Conservation (phyloP, 1,284 basidiomycete species). For the Sporisorium scitamineum region DNA sequence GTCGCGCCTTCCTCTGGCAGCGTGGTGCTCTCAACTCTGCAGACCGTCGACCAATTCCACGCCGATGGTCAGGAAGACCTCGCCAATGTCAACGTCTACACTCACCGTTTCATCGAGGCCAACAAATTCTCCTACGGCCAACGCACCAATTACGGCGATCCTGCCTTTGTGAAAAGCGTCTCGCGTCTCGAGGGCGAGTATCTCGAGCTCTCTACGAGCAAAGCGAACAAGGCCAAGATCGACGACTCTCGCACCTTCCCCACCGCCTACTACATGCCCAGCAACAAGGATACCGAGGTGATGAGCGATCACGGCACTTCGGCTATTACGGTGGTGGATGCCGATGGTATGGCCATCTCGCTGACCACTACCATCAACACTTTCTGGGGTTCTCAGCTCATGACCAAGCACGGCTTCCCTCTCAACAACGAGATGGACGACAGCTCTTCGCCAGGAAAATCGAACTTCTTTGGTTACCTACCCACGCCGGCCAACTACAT, state of each 20-base stretch:
- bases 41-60: slow-evolving; percentile 59
- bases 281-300: slow-evolving; percentile 53
- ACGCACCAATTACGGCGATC: slow-evolving; percentile 70
- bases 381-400: slow-evolving; percentile 67
- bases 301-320: slow-evolving; percentile 70
- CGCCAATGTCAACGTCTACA: slow-evolving; percentile 56
- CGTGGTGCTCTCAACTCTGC: slow-evolving; percentile 66
- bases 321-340: slow-evolving; percentile 70
- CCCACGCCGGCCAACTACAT: slow-evolving; percentile 69
- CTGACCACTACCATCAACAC: slow-evolving; percentile 71
- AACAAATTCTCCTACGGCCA: slow-evolving; percentile 71
- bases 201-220: slow-evolving; percentile 61
- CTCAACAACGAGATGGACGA: slow-evolving; percentile 71
- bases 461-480: slow-evolving; percentile 70
- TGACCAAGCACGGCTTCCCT: slow-evolving; percentile 62
- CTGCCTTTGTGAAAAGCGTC: slow-evolving; percentile 70
- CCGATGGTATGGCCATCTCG: slow-evolving; percentile 69
- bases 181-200: slow-evolving; percentile 66
- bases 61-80: slow-evolving; percentile 34
- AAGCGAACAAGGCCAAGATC: slow-evolving; percentile 66
- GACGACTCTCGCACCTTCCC: slow-evolving; percentile 52
- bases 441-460: slow-evolving; percentile 65
- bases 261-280: slow-evolving; percentile 68
- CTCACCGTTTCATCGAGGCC: slow-evolving; percentile 70
- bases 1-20: slow-evolving; percentile 67